These are phyloP conservation scores for Brettanomyces naardenensis DNA, from an alignment of 805 yeast species.

Conservation along the genomic window DNA sequence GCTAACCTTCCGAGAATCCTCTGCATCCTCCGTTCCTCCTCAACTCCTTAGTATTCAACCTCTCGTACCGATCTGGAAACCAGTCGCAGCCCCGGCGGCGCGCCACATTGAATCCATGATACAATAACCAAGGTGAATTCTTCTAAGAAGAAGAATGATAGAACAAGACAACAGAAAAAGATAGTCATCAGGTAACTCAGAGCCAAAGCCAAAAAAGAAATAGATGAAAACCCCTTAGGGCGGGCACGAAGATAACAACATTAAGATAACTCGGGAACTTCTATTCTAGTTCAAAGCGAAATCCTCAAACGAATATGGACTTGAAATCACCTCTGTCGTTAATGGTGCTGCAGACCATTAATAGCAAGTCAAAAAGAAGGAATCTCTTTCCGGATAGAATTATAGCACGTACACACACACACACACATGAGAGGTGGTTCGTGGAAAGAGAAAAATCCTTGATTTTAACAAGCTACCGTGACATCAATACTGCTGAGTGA, in stretches of 20 bases:
- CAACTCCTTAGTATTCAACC: too few species aligned
- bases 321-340: slow-evolving; percentile 20
- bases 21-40: too few species aligned
- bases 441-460: background rate
- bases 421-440: background rate
- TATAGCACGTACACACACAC: slow-evolving; percentile 4
- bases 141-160: too few species aligned
- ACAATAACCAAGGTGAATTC: too few species aligned
- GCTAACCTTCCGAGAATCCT: too few species aligned
- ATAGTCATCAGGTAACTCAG: too few species aligned
- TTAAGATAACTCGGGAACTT: too few species aligned
- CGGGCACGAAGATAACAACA: background rate
- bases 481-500: slow-evolving; percentile 33
- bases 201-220: background rate
- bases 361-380: background rate
- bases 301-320: slow-evolving; percentile 27
- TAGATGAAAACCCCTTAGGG: background rate
- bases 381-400: too few species aligned
- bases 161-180: too few species aligned
- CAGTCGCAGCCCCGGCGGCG: too few species aligned
- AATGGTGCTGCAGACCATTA: slow-evolving; percentile 34
- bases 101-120: too few species aligned
- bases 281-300: slow-evolving; percentile 12
- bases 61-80: too few species aligned
- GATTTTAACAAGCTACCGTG: background rate